Conservation (phyloP, 2,329 filamentous ascomycete genomes). For the Aspergillus clavatus region DNA sequence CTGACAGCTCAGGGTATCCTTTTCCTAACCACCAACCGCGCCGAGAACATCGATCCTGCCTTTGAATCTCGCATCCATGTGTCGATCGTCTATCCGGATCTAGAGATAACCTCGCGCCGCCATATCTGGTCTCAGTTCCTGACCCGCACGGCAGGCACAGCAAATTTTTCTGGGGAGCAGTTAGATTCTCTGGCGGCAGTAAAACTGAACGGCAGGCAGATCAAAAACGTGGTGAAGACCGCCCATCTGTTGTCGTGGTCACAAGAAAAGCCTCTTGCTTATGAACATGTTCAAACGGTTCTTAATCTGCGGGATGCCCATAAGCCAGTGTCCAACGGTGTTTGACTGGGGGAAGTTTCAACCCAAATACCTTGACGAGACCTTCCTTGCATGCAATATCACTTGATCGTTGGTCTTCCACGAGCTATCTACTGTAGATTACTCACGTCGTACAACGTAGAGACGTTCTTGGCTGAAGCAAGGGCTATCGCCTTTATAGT, state of each 20-base stretch:
- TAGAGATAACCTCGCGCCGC: slow-evolving; percentile 32
- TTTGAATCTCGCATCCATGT: slow-evolving; percentile 46
- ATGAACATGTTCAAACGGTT: slow-evolving; percentile 18
- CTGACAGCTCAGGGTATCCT: slow-evolving; percentile 40
- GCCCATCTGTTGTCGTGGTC: slow-evolving; percentile 37
- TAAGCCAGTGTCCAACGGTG: not conserved
- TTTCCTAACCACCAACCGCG: slow-evolving; percentile 45
- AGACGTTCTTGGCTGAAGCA: no score
- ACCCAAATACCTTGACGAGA: no score
- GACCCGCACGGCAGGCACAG: slow-evolving; percentile 13
- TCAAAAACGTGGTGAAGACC: slow-evolving; percentile 45
- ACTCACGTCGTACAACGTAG: no score
- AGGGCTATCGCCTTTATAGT: no score
- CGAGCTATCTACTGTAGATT: no score
- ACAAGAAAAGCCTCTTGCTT: slow-evolving; percentile 14
- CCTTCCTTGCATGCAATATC: not conserved
- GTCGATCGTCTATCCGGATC: slow-evolving; percentile 36
- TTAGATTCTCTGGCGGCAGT: slow-evolving; percentile 21
- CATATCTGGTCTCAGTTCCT: slow-evolving; percentile 47
- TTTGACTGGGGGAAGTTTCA: not conserved
- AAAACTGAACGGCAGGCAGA: slow-evolving; percentile 35
- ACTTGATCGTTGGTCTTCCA: no score
- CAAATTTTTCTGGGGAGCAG: slow-evolving; percentile 16
- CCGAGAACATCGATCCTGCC: slow-evolving; percentile 41
- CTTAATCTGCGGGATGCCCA: slow-evolving; percentile 10